Evolutionary conservation across 768 basidiomycete genomes (phyloP).

Genomic region (Phaeolepiota aurea): DNA sequence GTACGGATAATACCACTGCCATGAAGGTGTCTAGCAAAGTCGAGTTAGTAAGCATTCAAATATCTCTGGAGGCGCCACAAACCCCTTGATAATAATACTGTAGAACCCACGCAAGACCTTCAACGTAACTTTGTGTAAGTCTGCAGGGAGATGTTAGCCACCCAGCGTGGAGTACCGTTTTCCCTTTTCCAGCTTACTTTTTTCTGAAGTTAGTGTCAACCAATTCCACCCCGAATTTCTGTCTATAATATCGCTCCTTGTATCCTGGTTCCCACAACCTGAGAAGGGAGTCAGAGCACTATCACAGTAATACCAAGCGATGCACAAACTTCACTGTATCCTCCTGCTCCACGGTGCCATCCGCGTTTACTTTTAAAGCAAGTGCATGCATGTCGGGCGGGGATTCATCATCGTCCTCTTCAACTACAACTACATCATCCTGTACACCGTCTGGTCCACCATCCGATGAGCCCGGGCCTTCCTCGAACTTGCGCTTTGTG

Average conservation of each 20-base stretch:
- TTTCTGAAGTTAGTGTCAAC: slow-evolving; percentile 68
- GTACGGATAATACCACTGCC: slow-evolving; percentile 99
- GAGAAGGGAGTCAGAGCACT: slow-evolving; percentile 6
- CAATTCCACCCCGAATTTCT: slow-evolving; percentile 79
- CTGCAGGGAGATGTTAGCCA: slow-evolving; percentile 30
- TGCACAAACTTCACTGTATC: slow-evolving; percentile 81
- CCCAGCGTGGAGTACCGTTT: neutral
- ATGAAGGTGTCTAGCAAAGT: slow-evolving; percentile 66
- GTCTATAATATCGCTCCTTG: slow-evolving; percentile 86
- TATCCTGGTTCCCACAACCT: slow-evolving; percentile 97
- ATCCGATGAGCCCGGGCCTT: slow-evolving; percentile 30
- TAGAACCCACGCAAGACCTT: slow-evolving; percentile 93
- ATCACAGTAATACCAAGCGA: slow-evolving; percentile 1
- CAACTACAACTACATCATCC: slow-evolving; percentile 37
- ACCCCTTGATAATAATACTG: slow-evolving; percentile 99
- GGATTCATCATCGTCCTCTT: slow-evolving; percentile 48
- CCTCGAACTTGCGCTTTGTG: slow-evolving; percentile 41
- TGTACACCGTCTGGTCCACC: slow-evolving; percentile 23
- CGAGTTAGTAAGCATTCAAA: neutral
- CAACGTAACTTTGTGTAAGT: slow-evolving; percentile 76
- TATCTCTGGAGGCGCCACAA: slow-evolving; percentile 7
- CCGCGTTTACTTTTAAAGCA: slow-evolving; percentile 73
- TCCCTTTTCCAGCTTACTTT: slow-evolving; percentile 37
- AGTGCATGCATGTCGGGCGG: slow-evolving; percentile 28
- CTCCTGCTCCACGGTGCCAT: slow-evolving; percentile 91